phyloP scores from a whole-genome alignment of 345 rosid species.

The Syzygium jambos region DNA sequence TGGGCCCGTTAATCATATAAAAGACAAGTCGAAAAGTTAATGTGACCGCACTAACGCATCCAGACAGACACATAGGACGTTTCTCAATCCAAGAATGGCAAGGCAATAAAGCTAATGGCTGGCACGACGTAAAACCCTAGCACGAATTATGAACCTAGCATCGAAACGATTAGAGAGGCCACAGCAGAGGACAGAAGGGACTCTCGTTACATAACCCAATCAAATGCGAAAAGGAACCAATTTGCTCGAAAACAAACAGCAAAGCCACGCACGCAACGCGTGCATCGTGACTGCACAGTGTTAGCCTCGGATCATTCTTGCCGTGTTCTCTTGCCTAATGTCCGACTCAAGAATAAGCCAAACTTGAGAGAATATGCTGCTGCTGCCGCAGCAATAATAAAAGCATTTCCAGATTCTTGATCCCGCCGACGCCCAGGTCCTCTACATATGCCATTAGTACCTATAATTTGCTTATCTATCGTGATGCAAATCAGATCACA shows the following conservation, averaged over 20 bases:
- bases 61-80: neutral
- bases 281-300: neutral
- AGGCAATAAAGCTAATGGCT: neutral
- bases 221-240: neutral
- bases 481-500: neutral
- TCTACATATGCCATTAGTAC: neutral
- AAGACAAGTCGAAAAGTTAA: neutral
- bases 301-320: neutral
- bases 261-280: neutral
- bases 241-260: neutral
- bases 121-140: neutral
- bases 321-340: neutral
- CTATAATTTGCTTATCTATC: neutral
- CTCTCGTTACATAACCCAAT: neutral
- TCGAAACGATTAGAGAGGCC: neutral
- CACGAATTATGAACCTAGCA: neutral
- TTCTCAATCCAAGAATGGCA: neutral
- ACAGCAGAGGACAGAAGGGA: neutral
- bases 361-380: neutral
- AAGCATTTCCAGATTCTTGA: neutral
- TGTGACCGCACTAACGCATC: neutral
- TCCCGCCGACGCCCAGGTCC: neutral
- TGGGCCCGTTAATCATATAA: neutral
- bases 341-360: neutral
- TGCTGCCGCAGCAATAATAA: neutral